Evolutionary conservation across 2,329 filamentous ascomycete species (phyloP), one percentile per base, ranked within the genome.

Genomic region (Graphiopsis chlorocephala): DNA sequence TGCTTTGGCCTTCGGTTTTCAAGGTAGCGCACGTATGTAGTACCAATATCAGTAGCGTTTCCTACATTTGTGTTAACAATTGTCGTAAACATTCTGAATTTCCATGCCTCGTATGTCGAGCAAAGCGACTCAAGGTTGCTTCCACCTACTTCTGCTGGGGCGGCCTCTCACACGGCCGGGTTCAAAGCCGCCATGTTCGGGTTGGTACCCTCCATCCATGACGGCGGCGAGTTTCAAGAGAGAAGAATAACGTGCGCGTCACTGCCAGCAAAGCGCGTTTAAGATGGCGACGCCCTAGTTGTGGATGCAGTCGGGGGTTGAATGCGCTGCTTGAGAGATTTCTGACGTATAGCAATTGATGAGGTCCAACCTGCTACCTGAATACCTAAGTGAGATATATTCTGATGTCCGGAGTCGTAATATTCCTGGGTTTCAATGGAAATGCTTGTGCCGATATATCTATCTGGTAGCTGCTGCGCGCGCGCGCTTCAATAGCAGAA

Each of bases 1-100:
- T 91, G 94, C 70, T 88, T 88, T 29, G 90, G 89, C 72, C 88
- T 85, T 64, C 94, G 88, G 74, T 92, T 87, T 73, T 90, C 90
- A 85, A 96, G 92, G 91, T 92, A 99, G 78, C 96, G 91, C 15
- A 72, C 72, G 56, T 75, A 75, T 38, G 73, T 76, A 20, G 69
- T 73, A n/a, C 74, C 74, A 25, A 76, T 75, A 64, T 76, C 74
- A 15, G 74, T 76, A 15, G 74, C 73, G 60, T 75, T 75, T 38
- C 73, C 71, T 70, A 26, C 4, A 20, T 15, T 8, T 10, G 10
- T 26, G 47, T 62, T 31, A 63, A 45, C n/a, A 26, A 61, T 20
- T 5, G 38, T 20, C 12, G 38, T 20, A 20, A 4, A 12, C 1
- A 23, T 3, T 20, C 4, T 20, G 38, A 4, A 1, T 3, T 45